These are phyloP conservation scores for Setomelanomma holmii DNA, from an alignment of 2,329 filamentous ascomycete species.

Conservation along the genomic window DNA sequence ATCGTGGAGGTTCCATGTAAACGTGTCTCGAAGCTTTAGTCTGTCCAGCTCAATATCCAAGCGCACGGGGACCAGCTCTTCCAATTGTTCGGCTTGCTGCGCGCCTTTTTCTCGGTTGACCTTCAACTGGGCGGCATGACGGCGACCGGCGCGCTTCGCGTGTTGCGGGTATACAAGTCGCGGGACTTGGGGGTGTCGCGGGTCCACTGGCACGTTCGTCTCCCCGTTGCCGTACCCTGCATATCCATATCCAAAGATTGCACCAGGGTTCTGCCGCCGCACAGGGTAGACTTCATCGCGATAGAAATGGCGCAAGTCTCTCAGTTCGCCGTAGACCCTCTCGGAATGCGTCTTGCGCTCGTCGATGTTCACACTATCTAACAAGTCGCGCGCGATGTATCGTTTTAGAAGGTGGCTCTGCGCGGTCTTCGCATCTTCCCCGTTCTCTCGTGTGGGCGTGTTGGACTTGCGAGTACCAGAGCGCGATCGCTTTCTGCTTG, in stretches of 20 bases:
- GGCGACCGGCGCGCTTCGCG: slow-evolving; percentile 77
- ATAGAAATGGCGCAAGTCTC: slow-evolving; percentile 35
- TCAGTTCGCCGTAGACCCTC: slow-evolving; percentile 70
- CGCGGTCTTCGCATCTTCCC: slow-evolving; percentile 48
- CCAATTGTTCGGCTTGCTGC: slow-evolving; percentile 90
- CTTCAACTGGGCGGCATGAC: slow-evolving; percentile 75
- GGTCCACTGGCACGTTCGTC: slow-evolving; percentile 66
- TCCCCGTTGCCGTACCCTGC: slow-evolving; percentile 86
- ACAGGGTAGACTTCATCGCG: slow-evolving; percentile 63
- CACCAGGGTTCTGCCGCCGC: slow-evolving; percentile 62
- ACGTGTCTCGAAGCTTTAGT: slow-evolving; percentile 93
- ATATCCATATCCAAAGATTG: slow-evolving; percentile 75
- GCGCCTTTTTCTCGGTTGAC: slow-evolving; percentile 78
- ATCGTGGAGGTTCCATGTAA: slow-evolving; percentile 98
- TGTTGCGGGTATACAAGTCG: slow-evolving; percentile 80
- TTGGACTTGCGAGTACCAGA: slow-evolving; percentile 63
- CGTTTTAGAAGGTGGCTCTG: slow-evolving; percentile 63
- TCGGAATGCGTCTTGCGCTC: slow-evolving; percentile 57
- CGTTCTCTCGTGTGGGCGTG: slow-evolving; percentile 38
- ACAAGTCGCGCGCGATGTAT: slow-evolving; percentile 70
- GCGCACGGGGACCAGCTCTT: slow-evolving; percentile 89
- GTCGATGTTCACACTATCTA: slow-evolving; percentile 63
- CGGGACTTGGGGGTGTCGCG: slow-evolving; percentile 54
- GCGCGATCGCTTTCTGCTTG: slow-evolving; percentile 65
- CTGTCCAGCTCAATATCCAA: slow-evolving; percentile 96